phyloP scores from a whole-genome alignment of 768 basidiomycete species.

The Boletus rubescentipes region DNA sequence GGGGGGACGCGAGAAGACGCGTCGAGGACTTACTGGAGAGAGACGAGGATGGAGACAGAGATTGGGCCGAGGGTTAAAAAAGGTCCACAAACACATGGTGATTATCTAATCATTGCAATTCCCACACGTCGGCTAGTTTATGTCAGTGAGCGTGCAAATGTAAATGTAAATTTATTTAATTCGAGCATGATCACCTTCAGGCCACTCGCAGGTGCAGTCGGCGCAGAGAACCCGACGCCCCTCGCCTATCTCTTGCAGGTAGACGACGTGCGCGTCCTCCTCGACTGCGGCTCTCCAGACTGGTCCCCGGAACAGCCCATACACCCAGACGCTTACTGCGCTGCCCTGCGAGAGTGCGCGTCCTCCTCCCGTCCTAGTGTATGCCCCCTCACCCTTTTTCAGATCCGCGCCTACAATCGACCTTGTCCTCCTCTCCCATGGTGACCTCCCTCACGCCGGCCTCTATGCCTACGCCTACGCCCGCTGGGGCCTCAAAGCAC shows the following conservation, averaged over 20 bases:
- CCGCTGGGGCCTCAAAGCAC: constrained; percentile 83
- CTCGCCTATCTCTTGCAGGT: constrained; percentile 87
- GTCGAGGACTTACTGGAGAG: constrained; percentile 30
- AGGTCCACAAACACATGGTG: constrained; percentile 35
- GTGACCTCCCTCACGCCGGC: constrained; percentile 85
- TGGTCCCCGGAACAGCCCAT: constrained; percentile 61
- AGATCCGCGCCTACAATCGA: constrained; percentile 77
- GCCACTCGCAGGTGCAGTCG: constrained; percentile 83
- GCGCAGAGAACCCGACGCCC: constrained; percentile 59
- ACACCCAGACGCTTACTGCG: constrained; percentile 52
- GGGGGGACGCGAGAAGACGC: constrained; percentile 29
- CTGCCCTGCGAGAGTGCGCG: constrained; percentile 65
- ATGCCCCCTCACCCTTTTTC: constrained; percentile 3
- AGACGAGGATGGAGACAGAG: constrained; percentile 32
- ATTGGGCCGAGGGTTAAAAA: constrained; percentile 42
- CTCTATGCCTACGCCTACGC: constrained; percentile 92
- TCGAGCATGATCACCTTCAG: constrained; percentile 78
- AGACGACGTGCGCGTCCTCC: constrained; percentile 89
- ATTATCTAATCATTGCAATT: constrained; percentile 29
- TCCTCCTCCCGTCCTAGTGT: background rate
- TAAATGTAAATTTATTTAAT: too few species aligned
- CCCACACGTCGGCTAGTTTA: constrained; percentile 24
- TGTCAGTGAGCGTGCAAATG: background rate
- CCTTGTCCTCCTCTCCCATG: constrained; percentile 92
- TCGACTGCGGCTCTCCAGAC: constrained; percentile 94